Evolutionary conservation across 192 early-diverging fungal genomes (phyloP), one percentile per base, ranked within the genome.

Genomic region (Neocallimastix lanati): DNA sequence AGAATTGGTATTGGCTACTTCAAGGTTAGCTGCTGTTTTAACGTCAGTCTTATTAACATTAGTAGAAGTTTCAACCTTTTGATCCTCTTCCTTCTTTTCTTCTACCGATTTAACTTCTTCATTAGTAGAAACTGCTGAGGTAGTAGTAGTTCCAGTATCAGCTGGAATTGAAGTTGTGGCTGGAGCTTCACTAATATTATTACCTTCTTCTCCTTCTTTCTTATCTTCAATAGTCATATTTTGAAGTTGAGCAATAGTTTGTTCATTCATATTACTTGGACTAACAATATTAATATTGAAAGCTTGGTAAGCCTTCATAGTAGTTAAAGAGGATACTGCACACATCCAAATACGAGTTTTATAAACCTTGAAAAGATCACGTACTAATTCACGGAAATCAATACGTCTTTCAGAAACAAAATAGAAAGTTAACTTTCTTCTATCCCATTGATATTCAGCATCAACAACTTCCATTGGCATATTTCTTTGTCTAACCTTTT

Each of bases 391-490:
- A 78, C 95, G 91, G 85, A 98, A 98, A 84, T 98, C 96, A 78
- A 98, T 94, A 40, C 97, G 91, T 82, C 93, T 90, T 76, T 96
- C 95, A 18, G 95, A 95, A 11, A 93, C 91, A 86, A 96, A 99
- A 83, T 96, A 96, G 77, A 97, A 99, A 2, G 96, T 97, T 76
- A 99, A 86, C 88, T 99, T 99, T 81, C 94, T 91, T 25, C 97
- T 89, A 85, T 99, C 96, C 94, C 96, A 99, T 85, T 99, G 97
- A 80, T 95, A 99, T 86, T 99, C 97, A 29, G 97, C 97, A 83
- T 97, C 95, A 1, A 96, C 93, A 29, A 99, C 92, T 80, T 94
- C 90, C 97, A 99, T 99, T 25, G 94, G 93, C 36, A 99, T 86
- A 81, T 93, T 93, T 85, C 92, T 93, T 81, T 95, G 92, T 78